These are phyloP conservation scores for Monilinia laxa DNA, from an alignment of 2,329 filamentous ascomycete genomes.

Conservation along the genomic window DNA sequence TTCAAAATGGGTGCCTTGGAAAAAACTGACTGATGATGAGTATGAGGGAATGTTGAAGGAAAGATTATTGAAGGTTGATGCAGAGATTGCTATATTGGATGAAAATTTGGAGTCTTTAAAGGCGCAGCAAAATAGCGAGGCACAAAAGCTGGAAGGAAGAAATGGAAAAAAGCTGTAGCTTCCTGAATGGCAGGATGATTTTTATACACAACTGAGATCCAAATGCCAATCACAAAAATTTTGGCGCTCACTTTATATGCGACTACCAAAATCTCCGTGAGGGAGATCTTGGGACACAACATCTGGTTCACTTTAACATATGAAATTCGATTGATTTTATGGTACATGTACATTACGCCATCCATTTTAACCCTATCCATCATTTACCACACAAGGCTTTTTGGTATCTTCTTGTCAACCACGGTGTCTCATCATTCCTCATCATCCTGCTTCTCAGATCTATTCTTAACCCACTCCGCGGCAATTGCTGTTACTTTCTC, in stretches of 20 bases:
- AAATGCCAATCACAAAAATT: not conserved
- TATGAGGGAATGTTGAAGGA: conserved; percentile 70
- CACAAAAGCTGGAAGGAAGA: not conserved
- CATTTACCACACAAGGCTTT: conserved; percentile 8
- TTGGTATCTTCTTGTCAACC: conserved; percentile 16
- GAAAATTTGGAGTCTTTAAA: conserved; percentile 60
- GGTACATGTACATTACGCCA: conserved; percentile 10
- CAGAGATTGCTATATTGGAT: conserved; percentile 75
- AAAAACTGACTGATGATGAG: conserved; percentile 67
- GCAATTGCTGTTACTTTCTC: conserved; percentile 71
- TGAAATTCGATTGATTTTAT: conserved; percentile 9
- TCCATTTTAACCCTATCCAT: not conserved
- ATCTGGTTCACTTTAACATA: not conserved
- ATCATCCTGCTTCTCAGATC: conserved; percentile 41
- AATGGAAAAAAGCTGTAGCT: not conserved
- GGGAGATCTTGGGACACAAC: not conserved
- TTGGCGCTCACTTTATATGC: not conserved
- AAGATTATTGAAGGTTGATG: conserved; percentile 69
- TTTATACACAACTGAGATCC: not conserved
- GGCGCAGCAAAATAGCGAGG: conserved; percentile 20
- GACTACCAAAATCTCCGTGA: not conserved
- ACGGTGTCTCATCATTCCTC: conserved; percentile 13
- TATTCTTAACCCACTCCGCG: conserved; percentile 63
- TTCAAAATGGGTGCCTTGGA: conserved; percentile 71
- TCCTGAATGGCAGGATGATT: not conserved